These are phyloP conservation scores for Colletotrichum salicis DNA, from an alignment of 2,329 filamentous ascomycete species.

Conservation along the genomic window DNA sequence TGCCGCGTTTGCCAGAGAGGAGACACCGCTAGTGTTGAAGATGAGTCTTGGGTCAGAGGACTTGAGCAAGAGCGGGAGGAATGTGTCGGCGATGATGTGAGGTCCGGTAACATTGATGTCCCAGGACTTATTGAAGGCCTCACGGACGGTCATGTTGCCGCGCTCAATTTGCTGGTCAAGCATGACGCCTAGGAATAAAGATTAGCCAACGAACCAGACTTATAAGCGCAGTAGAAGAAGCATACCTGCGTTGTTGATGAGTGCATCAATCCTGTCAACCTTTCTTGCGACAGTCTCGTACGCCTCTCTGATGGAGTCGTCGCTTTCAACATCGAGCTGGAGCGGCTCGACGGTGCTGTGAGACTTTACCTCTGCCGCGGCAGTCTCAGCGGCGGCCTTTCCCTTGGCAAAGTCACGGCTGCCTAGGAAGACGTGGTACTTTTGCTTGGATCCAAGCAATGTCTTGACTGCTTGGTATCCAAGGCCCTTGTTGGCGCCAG, in stretches of 20 bases:
- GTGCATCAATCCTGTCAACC: slow-evolving; percentile 36
- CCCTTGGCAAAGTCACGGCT: slow-evolving; percentile 40
- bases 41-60: slow-evolving; percentile 54
- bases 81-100: slow-evolving; percentile 46
- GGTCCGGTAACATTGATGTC: slow-evolving; percentile 62
- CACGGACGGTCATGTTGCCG: slow-evolving; percentile 43
- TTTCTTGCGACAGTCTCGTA: slow-evolving; percentile 30
- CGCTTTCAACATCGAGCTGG: slow-evolving; percentile 37
- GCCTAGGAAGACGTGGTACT: slow-evolving; percentile 43
- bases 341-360: slow-evolving; percentile 16
- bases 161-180: slow-evolving; percentile 22
- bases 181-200: not conserved
- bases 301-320: slow-evolving; percentile 37
- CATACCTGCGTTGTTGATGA: slow-evolving; percentile 47
- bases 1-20: slow-evolving; percentile 46
- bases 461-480: slow-evolving; percentile 41
- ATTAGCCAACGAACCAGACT: not conserved
- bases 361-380: not conserved
- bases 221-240: not conserved
- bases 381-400: slow-evolving; percentile 32
- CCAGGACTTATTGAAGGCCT: slow-evolving; percentile 57
- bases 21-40: slow-evolving; percentile 57
- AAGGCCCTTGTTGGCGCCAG: slow-evolving; percentile 42
- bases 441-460: slow-evolving; percentile 32
- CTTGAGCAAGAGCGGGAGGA: slow-evolving; percentile 54